Conservation (phyloP, 2,329 filamentous ascomycete species). For the Monosporascus ibericus region DNA sequence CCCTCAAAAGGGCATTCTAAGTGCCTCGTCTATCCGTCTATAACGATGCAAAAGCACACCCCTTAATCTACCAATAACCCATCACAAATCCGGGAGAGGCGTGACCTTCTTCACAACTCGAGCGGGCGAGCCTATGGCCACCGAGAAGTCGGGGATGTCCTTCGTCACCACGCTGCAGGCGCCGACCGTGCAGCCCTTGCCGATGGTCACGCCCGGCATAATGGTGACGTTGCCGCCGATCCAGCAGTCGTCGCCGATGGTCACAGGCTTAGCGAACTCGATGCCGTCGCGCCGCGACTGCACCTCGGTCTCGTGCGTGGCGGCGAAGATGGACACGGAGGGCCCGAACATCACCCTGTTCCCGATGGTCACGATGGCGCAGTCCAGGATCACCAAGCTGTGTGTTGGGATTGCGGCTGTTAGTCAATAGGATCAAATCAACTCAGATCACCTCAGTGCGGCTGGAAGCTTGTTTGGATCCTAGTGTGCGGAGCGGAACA, state of each 20-base stretch:
- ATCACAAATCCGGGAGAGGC: constrained; percentile 5
- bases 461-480: too few species aligned
- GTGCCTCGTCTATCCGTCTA: too few species aligned
- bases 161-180: constrained; percentile 45
- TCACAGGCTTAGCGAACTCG: constrained; percentile 40
- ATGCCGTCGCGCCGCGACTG: constrained; percentile 39
- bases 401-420: too few species aligned
- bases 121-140: constrained; percentile 43
- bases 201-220: constrained; percentile 47
- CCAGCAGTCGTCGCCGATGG: constrained; percentile 50
- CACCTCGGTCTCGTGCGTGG: constrained; percentile 63
- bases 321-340: constrained; percentile 64
- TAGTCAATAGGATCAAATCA: too few species aligned
- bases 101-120: constrained; percentile 42
- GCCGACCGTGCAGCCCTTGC: constrained; percentile 44
- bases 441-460: too few species aligned
- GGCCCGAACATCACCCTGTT: constrained; percentile 67
- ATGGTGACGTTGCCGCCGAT: constrained; percentile 45
- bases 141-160: constrained; percentile 40
- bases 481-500: too few species aligned
- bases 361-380: constrained; percentile 63
- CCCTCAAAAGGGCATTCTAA: too few species aligned
- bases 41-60: too few species aligned
- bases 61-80: too few species aligned
- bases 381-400: constrained; percentile 63